Base-by-base conservation (phyloP, 306 rosid genomes). In the Fagus sylvatica region DNA sequence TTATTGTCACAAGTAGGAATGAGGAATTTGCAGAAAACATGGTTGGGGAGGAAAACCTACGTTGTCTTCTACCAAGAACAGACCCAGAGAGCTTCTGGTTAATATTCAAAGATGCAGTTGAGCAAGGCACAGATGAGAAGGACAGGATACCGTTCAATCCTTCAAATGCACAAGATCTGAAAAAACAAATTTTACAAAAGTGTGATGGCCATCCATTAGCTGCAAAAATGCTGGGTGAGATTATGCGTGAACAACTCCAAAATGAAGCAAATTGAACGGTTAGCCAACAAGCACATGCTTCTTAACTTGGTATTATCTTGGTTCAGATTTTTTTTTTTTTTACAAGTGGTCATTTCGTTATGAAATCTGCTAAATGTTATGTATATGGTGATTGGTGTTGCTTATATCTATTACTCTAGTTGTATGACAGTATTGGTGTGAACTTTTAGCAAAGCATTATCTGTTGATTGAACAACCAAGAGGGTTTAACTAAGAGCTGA, bases 1-100 rank as follows among this genome's bases (percentile, higher is more conserved):
- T 80, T n/a, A 74, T 80, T 8, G 84, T 80, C 16, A 74, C 71
- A 2, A 74, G 79, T 19, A 74, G 76, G 79, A 48, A 74, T 6
- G 79, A 80, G 62, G 28, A 57, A 16, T 2, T 64, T 36, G 51
- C 66, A 11, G 48, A 37, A 15, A 7, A 0, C 37, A 80, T 80
- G 79, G 65, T 59, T 37, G 84, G 79, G 51, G 51, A 69, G 46
- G 75, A 57, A 51, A 80, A 68, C 61, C 2, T 74, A 43, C 22
- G n/a, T 74, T 65, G 8, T 7, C 61, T 80, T 69, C 34, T 36
- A 30, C 84, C 79, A 22, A 61, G 69, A 28, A 55, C 43, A 13
- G 66, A 74, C 22, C 42, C 43, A 9, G 75, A 57, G 2, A 39
- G 17, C 65, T 74, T 79, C 64, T 80, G 84, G 84, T 0, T 0